Conservation (phyloP, 1,284 basidiomycete genomes). For the Tilletia caries region DNA sequence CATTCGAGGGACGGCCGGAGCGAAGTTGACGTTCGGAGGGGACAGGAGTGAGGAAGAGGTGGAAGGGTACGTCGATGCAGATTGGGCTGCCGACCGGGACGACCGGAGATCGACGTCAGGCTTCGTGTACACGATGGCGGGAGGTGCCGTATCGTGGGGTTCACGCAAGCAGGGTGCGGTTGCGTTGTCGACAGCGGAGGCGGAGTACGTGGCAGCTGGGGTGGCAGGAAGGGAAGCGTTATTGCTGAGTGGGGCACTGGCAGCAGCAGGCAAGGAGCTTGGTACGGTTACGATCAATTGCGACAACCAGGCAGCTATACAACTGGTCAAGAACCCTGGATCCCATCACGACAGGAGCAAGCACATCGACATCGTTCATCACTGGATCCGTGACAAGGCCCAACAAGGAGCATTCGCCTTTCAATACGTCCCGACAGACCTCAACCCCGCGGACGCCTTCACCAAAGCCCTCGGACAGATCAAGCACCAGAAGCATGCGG, state of each 20-base stretch:
- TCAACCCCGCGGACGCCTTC: constrained; percentile 8
- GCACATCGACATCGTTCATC: constrained; percentile 13
- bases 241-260: not conserved
- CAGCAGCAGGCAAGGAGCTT: not conserved
- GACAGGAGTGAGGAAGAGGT: not conserved
- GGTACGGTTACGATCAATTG: not conserved
- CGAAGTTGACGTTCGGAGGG: not conserved
- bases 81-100: constrained; percentile 19
- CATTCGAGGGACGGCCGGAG: not conserved
- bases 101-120: constrained; percentile 21
- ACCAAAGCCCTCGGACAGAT: constrained; percentile 4
- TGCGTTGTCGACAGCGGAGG: constrained; percentile 16
- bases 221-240: constrained; percentile 14
- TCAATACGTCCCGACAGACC: not conserved
- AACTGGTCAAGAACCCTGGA: not conserved
- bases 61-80: constrained; percentile 16
- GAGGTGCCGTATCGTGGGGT: constrained; percentile 14
- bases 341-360: constrained; percentile 1
- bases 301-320: constrained; percentile 9
- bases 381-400: not conserved
- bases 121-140: constrained; percentile 12
- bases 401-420: not conserved
- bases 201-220: constrained; percentile 18
- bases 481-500: not conserved
- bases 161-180: constrained; percentile 18